A percentile compares a stretch with the other conserved stretches of the same genome.
These are phyloP conservation scores for Dichotomocladium elegans DNA, from an alignment of 371 early-diverging fungal species.

Conservation along the genomic window DNA sequence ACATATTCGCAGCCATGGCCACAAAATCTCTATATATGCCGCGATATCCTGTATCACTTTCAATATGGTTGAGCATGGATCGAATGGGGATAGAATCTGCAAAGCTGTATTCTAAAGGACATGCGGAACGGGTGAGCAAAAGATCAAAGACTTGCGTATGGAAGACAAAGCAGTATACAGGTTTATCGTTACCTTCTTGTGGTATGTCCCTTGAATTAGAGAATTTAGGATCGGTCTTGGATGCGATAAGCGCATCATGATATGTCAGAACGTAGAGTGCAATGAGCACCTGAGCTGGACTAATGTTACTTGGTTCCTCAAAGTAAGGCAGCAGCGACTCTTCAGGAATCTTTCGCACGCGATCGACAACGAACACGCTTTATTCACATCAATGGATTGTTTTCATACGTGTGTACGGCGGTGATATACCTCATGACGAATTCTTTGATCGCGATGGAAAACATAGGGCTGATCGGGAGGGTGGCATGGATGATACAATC, in stretches of 20 bases:
- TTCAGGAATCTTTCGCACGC: constrained; percentile 29
- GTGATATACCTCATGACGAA: constrained; percentile 34
- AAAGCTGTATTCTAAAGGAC: constrained; percentile 32
- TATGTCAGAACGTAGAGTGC: constrained; percentile 35
- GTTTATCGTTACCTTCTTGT: constrained; percentile 17
- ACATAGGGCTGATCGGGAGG: constrained; percentile 30
- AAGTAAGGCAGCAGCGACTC: constrained; percentile 22
- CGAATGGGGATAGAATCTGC: constrained; percentile 37
- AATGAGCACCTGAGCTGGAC: constrained; percentile 37
- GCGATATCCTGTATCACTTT: constrained; percentile 28
- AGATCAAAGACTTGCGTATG: neutral
- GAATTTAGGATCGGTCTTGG: constrained; percentile 28
- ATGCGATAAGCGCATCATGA: constrained; percentile 35
- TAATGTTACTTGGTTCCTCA: constrained; percentile 13
- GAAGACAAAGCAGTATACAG: neutral
- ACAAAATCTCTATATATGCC: constrained; percentile 42
- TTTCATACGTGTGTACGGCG: neutral
- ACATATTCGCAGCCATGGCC: constrained; percentile 36
- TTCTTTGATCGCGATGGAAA: constrained; percentile 33
- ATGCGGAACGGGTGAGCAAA: neutral
- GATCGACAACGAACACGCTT: constrained; percentile 22
- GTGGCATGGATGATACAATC: constrained; percentile 32
- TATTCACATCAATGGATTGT: neutral
- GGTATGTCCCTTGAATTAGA: constrained; percentile 3
- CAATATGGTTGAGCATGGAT: constrained; percentile 36